phyloP scores from a whole-genome alignment of 208 protist genomes.

The Trypanosoma grayi region DNA sequence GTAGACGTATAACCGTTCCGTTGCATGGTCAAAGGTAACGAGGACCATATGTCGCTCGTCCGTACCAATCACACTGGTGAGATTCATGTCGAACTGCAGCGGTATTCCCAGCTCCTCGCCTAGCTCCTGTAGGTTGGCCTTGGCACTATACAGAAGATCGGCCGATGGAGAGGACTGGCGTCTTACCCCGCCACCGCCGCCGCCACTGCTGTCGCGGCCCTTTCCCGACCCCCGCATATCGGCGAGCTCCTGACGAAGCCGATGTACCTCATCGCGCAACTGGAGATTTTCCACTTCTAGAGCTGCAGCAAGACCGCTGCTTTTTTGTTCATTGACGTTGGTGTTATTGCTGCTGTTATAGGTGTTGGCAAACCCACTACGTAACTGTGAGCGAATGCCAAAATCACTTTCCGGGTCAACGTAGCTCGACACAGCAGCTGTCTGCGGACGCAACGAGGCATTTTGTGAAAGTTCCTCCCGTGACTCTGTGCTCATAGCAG shows the following conservation, averaged over 20 bases:
- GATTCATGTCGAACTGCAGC: constrained; percentile 70
- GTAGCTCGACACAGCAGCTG: neutral
- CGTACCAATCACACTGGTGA: constrained; percentile 68
- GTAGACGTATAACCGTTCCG: constrained; percentile 80
- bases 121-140: constrained; percentile 50
- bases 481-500: neutral
- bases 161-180: neutral
- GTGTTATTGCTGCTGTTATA: neutral
- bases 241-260: constrained; percentile 20
- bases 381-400: neutral
- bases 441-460: neutral
- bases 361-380: neutral
- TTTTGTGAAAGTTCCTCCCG: neutral
- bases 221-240: constrained; percentile 23
- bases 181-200: neutral
- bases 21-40: constrained; percentile 70
- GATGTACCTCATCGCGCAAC: constrained; percentile 38
- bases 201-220: too few species aligned
- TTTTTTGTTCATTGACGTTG: constrained; percentile 6
- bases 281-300: constrained; percentile 31
- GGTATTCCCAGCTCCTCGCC: constrained; percentile 39
- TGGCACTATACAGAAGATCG: constrained; percentile 46
- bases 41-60: constrained; percentile 65
- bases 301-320: neutral
- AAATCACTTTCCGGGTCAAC: constrained; percentile 7